Conservation (phyloP, 352 stramenopile genomes). For the Globisporangium emineosum region DNA sequence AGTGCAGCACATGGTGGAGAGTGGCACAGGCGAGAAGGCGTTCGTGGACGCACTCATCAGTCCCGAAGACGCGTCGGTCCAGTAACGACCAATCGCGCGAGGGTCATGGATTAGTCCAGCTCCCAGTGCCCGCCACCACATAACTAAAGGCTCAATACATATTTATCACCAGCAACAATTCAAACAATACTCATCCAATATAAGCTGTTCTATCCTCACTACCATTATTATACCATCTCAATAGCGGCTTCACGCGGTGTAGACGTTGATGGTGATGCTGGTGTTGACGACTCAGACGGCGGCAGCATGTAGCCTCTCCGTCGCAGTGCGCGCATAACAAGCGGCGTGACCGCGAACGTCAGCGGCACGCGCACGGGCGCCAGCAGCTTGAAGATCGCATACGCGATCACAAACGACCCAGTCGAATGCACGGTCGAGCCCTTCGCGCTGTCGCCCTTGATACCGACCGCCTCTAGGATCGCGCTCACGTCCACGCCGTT, state of each 20-base stretch:
- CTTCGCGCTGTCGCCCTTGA: constrained; percentile 29
- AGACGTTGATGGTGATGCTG: background rate
- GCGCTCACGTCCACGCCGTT: constrained; percentile 62
- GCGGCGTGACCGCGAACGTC: constrained; percentile 73
- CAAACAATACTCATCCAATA: background rate
- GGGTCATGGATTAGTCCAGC: background rate
- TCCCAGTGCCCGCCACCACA: constrained; percentile 2
- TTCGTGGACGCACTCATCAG: constrained; percentile 83
- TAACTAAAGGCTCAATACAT: background rate
- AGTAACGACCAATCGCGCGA: constrained; percentile 13
- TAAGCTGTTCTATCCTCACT: background rate
- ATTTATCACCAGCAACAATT: constrained; percentile 1
- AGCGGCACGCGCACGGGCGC: constrained; percentile 73
- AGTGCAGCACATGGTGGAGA: constrained; percentile 81
- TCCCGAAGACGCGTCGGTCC: constrained; percentile 60
- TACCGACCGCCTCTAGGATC: constrained; percentile 43
- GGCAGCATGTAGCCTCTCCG: constrained; percentile 69
- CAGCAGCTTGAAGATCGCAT: constrained; percentile 79
- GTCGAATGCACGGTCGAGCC: constrained; percentile 52
- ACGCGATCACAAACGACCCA: constrained; percentile 72
- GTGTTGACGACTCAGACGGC: constrained; percentile 1
- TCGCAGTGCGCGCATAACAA: constrained; percentile 65
- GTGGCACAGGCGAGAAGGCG: constrained; percentile 62
- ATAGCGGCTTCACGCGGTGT: background rate
- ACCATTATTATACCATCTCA: background rate